Base-by-base conservation (phyloP, 2,329 filamentous ascomycete genomes). In the Neurospora sp. region DNA sequence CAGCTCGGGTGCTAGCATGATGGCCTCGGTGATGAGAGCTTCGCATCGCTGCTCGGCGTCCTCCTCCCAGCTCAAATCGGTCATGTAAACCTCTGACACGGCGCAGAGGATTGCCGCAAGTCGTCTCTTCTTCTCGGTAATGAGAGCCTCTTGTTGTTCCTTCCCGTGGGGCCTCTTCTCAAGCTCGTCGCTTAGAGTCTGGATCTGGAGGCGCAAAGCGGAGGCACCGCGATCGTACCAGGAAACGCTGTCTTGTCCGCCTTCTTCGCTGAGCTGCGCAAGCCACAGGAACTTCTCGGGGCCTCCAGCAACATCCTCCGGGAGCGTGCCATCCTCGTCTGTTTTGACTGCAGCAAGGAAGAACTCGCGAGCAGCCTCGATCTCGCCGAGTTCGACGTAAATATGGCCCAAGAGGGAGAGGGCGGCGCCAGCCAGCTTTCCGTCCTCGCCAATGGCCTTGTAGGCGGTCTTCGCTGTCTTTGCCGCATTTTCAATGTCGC, bases 61-160 rank as follows among this genome's bases (percentile, higher is more conserved):
- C 68, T 90, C 89, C 81, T 97, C 94, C 93, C 87, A 96, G 76
- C 92, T 96, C 76, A 98, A 82, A 82, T 99, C 96, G 11, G 96
- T 99, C 96, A 99, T 99, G 84, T 97, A 99, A 67, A 99, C 93
- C 82, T 99, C 96, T 7, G 93, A 90, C 72, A 98, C 93, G 38
- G 92, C 93, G 80, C 96, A 99, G 42, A 99, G 86, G n/a, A 94
- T 93, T 75, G 93, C 93, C 2, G 93, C 93, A 42, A 98, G 85
- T 80, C 96, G 96, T 74, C 85, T 84, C 79, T 91, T 91, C 83
- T 93, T 92, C 80, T 87, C 92, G 66, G n/a, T 75, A 69, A 73
- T 75, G 71, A 68, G 46, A 2, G 69, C 72, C 66, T 75, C 73
- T 66, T 76, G 73, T 71, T 73, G 71, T 19, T 72, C 75, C 66